These are phyloP conservation scores for Penicillium digitatum DNA, from an alignment of 2,329 filamentous ascomycete species.

Conservation along the genomic window DNA sequence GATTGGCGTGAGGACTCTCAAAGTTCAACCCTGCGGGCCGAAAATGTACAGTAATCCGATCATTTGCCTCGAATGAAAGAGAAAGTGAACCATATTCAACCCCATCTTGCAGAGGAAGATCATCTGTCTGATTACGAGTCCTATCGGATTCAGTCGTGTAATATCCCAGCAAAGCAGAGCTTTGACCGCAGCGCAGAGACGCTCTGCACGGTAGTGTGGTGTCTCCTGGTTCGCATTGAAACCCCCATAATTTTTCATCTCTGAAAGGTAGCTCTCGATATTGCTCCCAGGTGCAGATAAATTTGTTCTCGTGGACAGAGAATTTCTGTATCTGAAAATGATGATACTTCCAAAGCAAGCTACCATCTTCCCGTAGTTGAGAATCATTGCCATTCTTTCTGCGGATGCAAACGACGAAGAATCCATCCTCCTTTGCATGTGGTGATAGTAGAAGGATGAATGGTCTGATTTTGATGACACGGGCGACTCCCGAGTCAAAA, in stretches of 20 bases:
- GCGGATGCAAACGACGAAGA: conserved; percentile 19
- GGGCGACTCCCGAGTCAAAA: conserved; percentile 16
- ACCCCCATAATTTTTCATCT: not conserved
- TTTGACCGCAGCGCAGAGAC: not conserved
- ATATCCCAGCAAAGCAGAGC: not conserved
- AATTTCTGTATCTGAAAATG: not conserved
- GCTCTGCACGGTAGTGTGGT: not conserved
- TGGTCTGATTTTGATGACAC: conserved; percentile 8
- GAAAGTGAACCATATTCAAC: not conserved
- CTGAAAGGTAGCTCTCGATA: not conserved
- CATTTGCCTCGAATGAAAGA: not conserved
- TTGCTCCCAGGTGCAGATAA: not conserved
- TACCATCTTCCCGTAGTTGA: rapidly evolving
- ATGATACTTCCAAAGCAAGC: not conserved
- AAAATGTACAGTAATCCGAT: not conserved
- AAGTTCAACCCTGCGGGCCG: not conserved
- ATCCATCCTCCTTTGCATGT: conserved; percentile 10
- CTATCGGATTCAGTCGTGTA: no score
- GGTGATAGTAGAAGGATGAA: conserved; percentile 16
- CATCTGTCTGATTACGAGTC: not conserved
- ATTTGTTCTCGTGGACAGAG: not conserved
- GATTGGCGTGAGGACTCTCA: not conserved
- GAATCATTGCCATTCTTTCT: not conserved
- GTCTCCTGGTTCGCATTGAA: not conserved
- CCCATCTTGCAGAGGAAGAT: not conserved